Conservation (phyloP, 2,329 filamentous ascomycete species). For the Elsinoe fawcettii region DNA sequence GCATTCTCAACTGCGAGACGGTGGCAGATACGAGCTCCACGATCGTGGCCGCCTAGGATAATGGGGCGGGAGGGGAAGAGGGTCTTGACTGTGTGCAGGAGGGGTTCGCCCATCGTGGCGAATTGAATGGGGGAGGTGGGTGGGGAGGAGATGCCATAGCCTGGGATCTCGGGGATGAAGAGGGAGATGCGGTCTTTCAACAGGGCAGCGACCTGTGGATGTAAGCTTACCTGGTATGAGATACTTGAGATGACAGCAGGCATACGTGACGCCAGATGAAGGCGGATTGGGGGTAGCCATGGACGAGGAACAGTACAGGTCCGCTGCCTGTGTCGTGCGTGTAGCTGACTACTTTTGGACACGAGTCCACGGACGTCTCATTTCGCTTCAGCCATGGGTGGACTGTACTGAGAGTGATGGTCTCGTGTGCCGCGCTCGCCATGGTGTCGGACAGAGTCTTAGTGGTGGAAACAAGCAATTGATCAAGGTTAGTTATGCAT, state of each 20-base stretch:
- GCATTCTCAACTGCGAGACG: conserved; percentile 39
- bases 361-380: conserved; percentile 24
- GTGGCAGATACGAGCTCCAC: conserved; percentile 44
- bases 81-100: conserved; percentile 34
- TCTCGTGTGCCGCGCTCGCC: not conserved
- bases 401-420: conserved; percentile 22
- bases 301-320: conserved; percentile 37
- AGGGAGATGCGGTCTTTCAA: conserved; percentile 36
- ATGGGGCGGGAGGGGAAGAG: conserved; percentile 32
- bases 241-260: not conserved
- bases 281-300: conserved; percentile 41
- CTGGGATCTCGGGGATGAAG: conserved; percentile 42
- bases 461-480: conserved; percentile 13
- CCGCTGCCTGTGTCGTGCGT: conserved; percentile 28
- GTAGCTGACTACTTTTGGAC: conserved; percentile 28
- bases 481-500: conserved; percentile 2
- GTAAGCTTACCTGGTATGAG: conserved; percentile 9
- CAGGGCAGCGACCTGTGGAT: conserved; percentile 30
- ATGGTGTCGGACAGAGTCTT: not conserved
- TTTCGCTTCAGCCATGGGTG: conserved; percentile 26
- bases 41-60: conserved; percentile 44
- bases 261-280: conserved; percentile 29
- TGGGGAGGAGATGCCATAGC: conserved; percentile 39
- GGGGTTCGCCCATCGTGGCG: conserved; percentile 33
- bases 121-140: conserved; percentile 28